Base-by-base conservation (phyloP, 2,329 filamentous ascomycete genomes). In the Exophiala sideris region DNA sequence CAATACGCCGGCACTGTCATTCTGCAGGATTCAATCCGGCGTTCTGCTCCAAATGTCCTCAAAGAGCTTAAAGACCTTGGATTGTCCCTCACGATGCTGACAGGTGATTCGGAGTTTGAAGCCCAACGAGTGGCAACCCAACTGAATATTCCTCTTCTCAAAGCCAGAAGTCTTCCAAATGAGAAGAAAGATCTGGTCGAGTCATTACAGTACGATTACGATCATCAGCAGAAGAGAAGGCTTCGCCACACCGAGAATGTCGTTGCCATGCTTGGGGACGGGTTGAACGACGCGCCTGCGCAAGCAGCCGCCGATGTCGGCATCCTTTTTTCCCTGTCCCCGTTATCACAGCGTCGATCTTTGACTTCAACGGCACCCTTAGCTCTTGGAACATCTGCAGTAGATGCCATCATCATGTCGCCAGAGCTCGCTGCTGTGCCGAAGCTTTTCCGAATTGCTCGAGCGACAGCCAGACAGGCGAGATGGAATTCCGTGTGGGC, bases 241-340 rank as follows among this genome's bases (percentile, higher is more conserved):
- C 11, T 14, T 16, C 24, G 8, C 38, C 38, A 40, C 12, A 33
- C n/a, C 9, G 21, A 46, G 18, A 42, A 36, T 16, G 20, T 52
- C 9, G 51, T 59, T 2, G 57, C 57, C 11, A 59, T 92, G 68
- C 79, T 82, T 46, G 88, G 88, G 35, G 88, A 92, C 62, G 89
- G 88, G 1, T 89, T 86, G 10, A 92, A 92, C 67, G 88, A 92
- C 64, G 85, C 88, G 0, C 77, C 83, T 2, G 88, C 88, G 0
- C 76, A 92, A 2, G 82, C 86, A 0, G 81, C 84, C 63, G 86
- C 89, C 1, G 80, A 79, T 4, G 79, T 92, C 24, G 88, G 89
- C 33, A 76, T 91, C 0, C 85, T 88, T 59, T 81, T 92, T 66
- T 80, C 79, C 52, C 76, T 51, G 11, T 57, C 50, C 12, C 54